These are phyloP conservation scores for Fraxinus platypoda DNA, from an alignment of 305 asterid species.

Conservation along the genomic window DNA sequence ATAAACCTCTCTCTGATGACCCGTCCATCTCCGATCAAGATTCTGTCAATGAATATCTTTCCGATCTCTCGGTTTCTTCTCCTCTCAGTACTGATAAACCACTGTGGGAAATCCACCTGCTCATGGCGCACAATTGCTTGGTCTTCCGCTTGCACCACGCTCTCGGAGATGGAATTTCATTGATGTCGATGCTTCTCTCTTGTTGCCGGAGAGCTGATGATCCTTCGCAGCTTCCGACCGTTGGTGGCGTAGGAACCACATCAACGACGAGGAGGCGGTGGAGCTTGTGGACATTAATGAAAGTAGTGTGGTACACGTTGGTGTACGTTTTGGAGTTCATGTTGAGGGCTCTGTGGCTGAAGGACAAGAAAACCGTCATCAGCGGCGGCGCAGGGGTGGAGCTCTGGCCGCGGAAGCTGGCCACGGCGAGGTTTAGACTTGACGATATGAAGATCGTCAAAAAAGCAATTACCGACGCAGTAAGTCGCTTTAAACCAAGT, in stretches of 20 bases:
- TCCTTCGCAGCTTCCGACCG: conserved; percentile 40
- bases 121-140: conserved; percentile 54
- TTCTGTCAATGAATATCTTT: conserved; percentile 60
- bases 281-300: conserved; percentile 36
- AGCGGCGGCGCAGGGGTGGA: conserved; percentile 90
- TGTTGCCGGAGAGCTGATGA: conserved; percentile 56
- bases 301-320: conserved; percentile 52
- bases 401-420: conserved; percentile 82
- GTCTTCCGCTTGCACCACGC: conserved; percentile 83
- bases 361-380: conserved; percentile 56
- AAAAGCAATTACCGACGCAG: conserved; percentile 54
- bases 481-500: conserved; percentile 23
- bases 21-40: conserved; percentile 45
- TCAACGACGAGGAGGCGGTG: conserved; percentile 14
- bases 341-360: conserved; percentile 52
- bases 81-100: conserved; percentile 67
- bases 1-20: conserved; percentile 33
- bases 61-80: conserved; percentile 56
- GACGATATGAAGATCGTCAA: conserved; percentile 76
- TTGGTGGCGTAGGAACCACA: conserved; percentile 38
- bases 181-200: conserved; percentile 68
- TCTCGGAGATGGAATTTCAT: conserved; percentile 83
- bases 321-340: conserved; percentile 44
- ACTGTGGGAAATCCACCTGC: conserved; percentile 71
- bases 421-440: conserved; percentile 65